Evolutionary conservation across 805 yeast genomes (phyloP), one percentile per base, ranked within the genome.

Genomic region (Candida succiphila): DNA sequence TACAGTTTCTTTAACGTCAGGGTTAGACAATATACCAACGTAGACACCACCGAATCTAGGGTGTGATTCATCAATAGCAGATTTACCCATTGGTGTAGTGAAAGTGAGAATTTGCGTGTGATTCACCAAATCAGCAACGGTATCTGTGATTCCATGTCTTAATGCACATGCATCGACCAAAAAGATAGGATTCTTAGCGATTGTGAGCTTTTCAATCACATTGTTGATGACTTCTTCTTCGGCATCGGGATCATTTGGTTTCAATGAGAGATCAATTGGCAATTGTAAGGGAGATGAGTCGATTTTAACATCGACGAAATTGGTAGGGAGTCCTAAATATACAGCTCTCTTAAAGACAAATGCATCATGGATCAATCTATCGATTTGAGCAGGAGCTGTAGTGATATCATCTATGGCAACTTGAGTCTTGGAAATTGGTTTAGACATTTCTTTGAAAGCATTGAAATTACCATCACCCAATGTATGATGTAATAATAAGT

Each of bases 71-170:
- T 80, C 76, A 46, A 83, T 73, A 18, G 75, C 66, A 39, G 86
- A 80, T 60, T 84, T 84, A 60, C 94, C 95, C 92, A 84, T 82
- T 48, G 95, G 94, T 34, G 95, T 85, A 36, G 79, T 79, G 58
- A 75, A 84, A 31, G 80, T 78, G 30, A 92, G 89, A 75, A 76
- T 83, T 55, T 79, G 75, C 32, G 94, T 81, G 38, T 62, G 54
- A 36, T 72, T 70, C 32, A 79, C 78, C 52, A 84, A 68, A 45
- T 67, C 59, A 40, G 60, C 63, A 39, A 82, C 78, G 57, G 78
- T 84, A n/a, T 58, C 57, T 51, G 67, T 68, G 43, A 78, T 81
- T 43, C 67, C 64, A 61, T 84, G 94, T 62, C 94, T 72, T 31
- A 78, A 63, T 39, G 88, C 85, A 69, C 95, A 84, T 30, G 94